Conservation (phyloP, 1,284 basidiomycete genomes). For the Sanghuangporus sanghuang region DNA sequence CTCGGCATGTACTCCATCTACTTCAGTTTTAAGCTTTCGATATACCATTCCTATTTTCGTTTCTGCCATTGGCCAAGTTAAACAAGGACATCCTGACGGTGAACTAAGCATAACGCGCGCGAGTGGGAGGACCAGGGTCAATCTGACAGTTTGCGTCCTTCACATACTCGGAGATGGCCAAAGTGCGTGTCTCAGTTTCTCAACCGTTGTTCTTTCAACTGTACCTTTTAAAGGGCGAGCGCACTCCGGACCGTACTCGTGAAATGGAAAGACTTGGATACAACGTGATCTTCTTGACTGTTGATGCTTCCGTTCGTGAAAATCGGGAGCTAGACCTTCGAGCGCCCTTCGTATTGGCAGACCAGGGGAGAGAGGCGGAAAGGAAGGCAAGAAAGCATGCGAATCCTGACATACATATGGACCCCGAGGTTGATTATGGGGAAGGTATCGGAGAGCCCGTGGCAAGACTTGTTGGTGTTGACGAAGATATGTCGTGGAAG, state of each 20-base stretch:
- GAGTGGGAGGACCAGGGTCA: constrained; percentile 64
- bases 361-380: constrained; percentile 41
- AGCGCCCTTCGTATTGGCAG: constrained; percentile 57
- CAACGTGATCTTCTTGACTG: constrained; percentile 86
- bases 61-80: constrained; percentile 83
- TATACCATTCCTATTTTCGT: constrained; percentile 83
- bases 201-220: constrained; percentile 84
- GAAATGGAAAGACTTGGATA: constrained; percentile 71
- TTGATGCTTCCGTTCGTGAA: constrained; percentile 85
- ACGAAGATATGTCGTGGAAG: constrained; percentile 70
- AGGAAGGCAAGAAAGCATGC: constrained; percentile 18
- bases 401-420: constrained; percentile 27
- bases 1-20: constrained; percentile 65
- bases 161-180: constrained; percentile 67
- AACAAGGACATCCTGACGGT: constrained; percentile 83
- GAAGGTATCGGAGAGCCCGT: constrained; percentile 40
- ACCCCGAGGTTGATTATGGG: constrained; percentile 31
- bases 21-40: constrained; percentile 69
- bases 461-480: constrained; percentile 58
- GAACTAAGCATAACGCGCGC: constrained; percentile 83
- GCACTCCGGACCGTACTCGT: constrained; percentile 66
- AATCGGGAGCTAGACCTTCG: constrained; percentile 78
- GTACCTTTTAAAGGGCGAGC: constrained; percentile 78
- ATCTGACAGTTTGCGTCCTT: constrained; percentile 89
- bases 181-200: constrained; percentile 44